Evolutionary conservation across 108 stramenopile genomes (phyloP), one percentile per base, ranked within the genome.

Genomic region (Craspedostauros australis): DNA sequence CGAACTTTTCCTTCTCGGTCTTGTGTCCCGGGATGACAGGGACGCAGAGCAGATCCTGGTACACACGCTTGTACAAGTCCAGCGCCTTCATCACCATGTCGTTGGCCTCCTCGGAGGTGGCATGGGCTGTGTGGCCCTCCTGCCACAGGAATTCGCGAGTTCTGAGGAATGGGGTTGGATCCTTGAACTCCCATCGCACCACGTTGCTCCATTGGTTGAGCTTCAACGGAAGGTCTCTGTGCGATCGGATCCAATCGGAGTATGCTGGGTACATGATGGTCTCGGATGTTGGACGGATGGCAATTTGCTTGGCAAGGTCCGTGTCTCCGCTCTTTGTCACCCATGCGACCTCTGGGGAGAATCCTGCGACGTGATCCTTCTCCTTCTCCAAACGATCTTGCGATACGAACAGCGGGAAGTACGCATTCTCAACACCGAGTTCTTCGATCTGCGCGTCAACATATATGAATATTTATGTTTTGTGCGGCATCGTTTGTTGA

Each of bases 231-330:
- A 99, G 78, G 72, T 99, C 98, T 7, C 89, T 57, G 66, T 91
- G 89, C 32, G 69, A 75, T 22, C 79, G 73, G 55, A 95, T 93
- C 98, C 98, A 99, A 63, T 95, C 91, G 6, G 93, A 80, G 76
- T 88, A 98, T 20, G 95, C 91, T 18, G 96, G 96, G 49, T 98
- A 99, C 96, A 99, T 99, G 70, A 99, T 99, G 6, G 98, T 99
- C 59, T 99, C 98, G 29, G 75, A 77, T 15, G 98, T 99, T 1
- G 98, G 98, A 57, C 98, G 88, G 8, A 99, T 82, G 22, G 97
- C 97, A 66, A 99, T 97, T 24, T 89, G 97, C 42, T 98, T 83
- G 39, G 86, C 91, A 15, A 99, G 72, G 8, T 98, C 96, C 5
- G 73, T 72, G 25, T 95, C 75, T 21, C 91, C 92, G 41, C 68